Conservation (phyloP, 176 grass and related monocot species). For the Eragrostis nindensis region DNA sequence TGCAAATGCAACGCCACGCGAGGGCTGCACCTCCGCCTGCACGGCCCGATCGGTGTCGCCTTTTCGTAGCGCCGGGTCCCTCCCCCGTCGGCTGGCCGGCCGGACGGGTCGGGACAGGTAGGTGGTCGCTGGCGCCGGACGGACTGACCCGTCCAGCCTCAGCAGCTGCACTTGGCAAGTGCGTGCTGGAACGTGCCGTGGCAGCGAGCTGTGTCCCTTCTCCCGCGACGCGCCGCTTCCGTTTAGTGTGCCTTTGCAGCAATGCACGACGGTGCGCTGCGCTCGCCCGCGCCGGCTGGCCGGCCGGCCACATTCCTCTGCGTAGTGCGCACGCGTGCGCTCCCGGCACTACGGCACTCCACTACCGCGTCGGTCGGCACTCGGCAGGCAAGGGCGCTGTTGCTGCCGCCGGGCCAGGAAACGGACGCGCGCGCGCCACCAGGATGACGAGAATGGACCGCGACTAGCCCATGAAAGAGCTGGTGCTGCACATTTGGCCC, state of each 20-base stretch:
- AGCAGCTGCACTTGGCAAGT: conserved; percentile 33
- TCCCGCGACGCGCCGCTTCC: background rate
- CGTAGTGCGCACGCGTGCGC: background rate
- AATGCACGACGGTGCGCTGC: conserved; percentile 6
- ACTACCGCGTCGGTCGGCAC: too few relatives aligned
- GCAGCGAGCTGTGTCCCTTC: conserved; percentile 7
- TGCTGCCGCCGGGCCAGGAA: background rate
- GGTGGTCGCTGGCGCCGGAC: background rate
- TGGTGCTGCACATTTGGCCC: background rate
- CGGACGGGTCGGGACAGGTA: conserved; percentile 9
- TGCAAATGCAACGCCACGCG: background rate
- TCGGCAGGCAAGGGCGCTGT: too few relatives aligned
- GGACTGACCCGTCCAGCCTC: conserved; percentile 7
- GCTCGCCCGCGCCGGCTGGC: background rate
- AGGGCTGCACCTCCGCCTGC: background rate
- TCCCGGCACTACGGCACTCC: background rate
- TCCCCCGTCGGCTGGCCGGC: background rate
- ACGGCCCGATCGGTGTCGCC: conserved; percentile 9
- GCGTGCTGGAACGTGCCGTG: conserved; percentile 19
- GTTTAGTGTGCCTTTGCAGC: background rate
- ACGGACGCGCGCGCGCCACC: background rate
- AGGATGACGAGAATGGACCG: background rate
- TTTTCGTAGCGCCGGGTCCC: conserved; percentile 37
- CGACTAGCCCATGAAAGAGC: background rate
- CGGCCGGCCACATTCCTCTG: conserved; percentile 9